Evolutionary conservation across 2,329 filamentous ascomycete genomes (phyloP).

Genomic region (Parafenestella ontariensis): DNA sequence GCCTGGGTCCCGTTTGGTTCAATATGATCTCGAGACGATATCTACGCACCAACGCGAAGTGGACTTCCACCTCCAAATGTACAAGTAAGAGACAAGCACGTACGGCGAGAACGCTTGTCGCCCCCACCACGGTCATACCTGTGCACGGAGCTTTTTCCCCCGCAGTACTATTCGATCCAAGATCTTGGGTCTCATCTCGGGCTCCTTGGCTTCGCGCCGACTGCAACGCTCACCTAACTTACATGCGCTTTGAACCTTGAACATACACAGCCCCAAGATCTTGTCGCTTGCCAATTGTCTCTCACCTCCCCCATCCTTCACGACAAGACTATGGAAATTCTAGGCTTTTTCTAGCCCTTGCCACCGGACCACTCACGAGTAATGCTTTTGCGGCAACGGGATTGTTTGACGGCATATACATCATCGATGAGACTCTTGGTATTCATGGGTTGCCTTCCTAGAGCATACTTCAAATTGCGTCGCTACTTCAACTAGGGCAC

Average conservation of each 20-base stretch:
- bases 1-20: slow-evolving; percentile 5
- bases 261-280: slow-evolving; percentile 21
- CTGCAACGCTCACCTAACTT: slow-evolving; percentile 13
- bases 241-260: slow-evolving; percentile 11
- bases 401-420: slow-evolving; percentile 3
- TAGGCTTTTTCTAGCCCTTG: slow-evolving; percentile 11
- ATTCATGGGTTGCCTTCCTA: slow-evolving; percentile 10
- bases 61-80: slow-evolving; percentile 7
- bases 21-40: slow-evolving; percentile 26
- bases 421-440: slow-evolving; percentile 16
- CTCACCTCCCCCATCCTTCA: slow-evolving; percentile 16
- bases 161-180: slow-evolving; percentile 18
- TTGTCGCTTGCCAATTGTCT: slow-evolving; percentile 35
- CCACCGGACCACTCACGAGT: slow-evolving; percentile 19
- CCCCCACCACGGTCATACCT: slow-evolving; percentile 10
- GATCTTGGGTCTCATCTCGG: slow-evolving; percentile 27
- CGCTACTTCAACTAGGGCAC: slow-evolving; percentile 3
- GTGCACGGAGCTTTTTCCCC: slow-evolving; percentile 2
- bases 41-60: slow-evolving; percentile 9
- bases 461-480: not conserved
- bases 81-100: slow-evolving; percentile 10
- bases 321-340: slow-evolving; percentile 26
- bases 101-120: slow-evolving; percentile 12
- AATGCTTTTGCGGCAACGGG: slow-evolving; percentile 11
- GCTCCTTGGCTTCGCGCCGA: slow-evolving; percentile 28